phyloP scores from a whole-genome alignment of 192 early-diverging fungal species.

The Coemansia sp. region DNA sequence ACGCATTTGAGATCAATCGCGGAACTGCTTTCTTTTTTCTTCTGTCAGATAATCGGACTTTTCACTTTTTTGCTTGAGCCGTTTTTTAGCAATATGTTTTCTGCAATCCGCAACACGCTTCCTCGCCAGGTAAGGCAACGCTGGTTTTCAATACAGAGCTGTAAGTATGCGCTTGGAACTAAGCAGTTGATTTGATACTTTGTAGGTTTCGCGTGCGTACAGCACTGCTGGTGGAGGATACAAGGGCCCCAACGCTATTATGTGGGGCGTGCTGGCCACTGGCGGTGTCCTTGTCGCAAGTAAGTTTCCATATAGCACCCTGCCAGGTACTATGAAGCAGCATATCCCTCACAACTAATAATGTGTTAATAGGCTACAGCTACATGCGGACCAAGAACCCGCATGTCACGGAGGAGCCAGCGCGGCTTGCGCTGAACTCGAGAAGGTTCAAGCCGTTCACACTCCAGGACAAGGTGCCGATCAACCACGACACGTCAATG shows the following conservation, averaged over 20 bases:
- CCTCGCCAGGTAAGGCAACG: conserved; percentile 38
- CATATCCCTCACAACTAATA: conserved; percentile 2
- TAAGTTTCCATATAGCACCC: conserved; percentile 21
- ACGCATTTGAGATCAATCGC: neutral
- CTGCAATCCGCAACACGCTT: conserved; percentile 34
- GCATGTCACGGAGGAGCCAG: conserved; percentile 7
- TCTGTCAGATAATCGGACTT: neutral
- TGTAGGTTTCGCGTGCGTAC: conserved; percentile 51
- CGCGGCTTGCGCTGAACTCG: conserved; percentile 38
- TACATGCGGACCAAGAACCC: conserved; percentile 39
- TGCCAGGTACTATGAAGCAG: neutral
- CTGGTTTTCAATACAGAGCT: too few relatives aligned
- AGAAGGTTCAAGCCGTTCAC: conserved; percentile 49
- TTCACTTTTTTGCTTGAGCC: neutral
- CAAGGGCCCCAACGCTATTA: conserved; percentile 28
- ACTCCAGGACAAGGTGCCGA: conserved; percentile 50
- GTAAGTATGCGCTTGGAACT: neutral
- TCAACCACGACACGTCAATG: conserved; percentile 70
- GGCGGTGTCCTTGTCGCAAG: conserved; percentile 49
- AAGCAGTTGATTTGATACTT: too few relatives aligned
- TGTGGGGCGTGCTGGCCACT: conserved; percentile 47
- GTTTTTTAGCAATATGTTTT: conserved; percentile 25
- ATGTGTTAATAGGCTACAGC: conserved; percentile 36
- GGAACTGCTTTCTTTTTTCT: neutral
- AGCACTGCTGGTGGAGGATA: conserved; percentile 28